phyloP scores from a whole-genome alignment of 2,329 filamentous ascomycete species.

The Nemania sp. region DNA sequence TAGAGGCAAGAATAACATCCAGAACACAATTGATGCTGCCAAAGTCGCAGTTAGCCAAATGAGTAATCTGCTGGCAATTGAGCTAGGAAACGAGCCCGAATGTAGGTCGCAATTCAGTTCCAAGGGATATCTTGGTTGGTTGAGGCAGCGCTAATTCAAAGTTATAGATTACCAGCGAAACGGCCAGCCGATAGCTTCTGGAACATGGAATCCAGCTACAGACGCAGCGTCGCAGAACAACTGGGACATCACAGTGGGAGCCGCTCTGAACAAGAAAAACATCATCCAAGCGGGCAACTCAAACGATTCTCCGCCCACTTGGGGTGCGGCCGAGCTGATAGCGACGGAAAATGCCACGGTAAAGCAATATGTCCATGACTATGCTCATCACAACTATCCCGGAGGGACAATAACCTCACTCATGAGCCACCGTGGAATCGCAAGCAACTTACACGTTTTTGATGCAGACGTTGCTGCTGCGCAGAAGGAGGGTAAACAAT shows the following conservation, averaged over 20 bases:
- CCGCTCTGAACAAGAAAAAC: conserved; percentile 39
- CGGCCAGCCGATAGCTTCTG: conserved; percentile 44
- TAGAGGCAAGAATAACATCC: conserved; percentile 53
- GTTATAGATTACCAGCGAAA: conserved; percentile 41
- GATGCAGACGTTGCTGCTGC: conserved; percentile 47
- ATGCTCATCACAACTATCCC: conserved; percentile 54
- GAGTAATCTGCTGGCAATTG: conserved; percentile 55
- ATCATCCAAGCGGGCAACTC: conserved; percentile 49
- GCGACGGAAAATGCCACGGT: conserved; percentile 43
- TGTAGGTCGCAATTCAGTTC: conserved; percentile 34
- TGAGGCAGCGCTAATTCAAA: conserved; percentile 8
- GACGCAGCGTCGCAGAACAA: conserved; percentile 46
- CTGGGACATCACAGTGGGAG: conserved; percentile 43
- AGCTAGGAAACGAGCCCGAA: conserved; percentile 61
- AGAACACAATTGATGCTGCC: conserved; percentile 59
- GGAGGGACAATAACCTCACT: conserved; percentile 46
- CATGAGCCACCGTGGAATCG: conserved; percentile 50
- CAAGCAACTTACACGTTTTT: conserved; percentile 45
- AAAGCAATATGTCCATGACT: conserved; percentile 46
- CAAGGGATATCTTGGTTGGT: neutral
- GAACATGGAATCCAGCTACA: conserved; percentile 42
- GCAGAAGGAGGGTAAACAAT: conserved; percentile 44
- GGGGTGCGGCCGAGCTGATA: conserved; percentile 46
- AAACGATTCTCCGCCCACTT: conserved; percentile 42
- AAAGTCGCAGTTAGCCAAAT: conserved; percentile 48